Evolutionary conservation across 164 flowering plant genomes (phyloP), one percentile per base, ranked within the genome.

Genomic region (Berberis vulgaris): DNA sequence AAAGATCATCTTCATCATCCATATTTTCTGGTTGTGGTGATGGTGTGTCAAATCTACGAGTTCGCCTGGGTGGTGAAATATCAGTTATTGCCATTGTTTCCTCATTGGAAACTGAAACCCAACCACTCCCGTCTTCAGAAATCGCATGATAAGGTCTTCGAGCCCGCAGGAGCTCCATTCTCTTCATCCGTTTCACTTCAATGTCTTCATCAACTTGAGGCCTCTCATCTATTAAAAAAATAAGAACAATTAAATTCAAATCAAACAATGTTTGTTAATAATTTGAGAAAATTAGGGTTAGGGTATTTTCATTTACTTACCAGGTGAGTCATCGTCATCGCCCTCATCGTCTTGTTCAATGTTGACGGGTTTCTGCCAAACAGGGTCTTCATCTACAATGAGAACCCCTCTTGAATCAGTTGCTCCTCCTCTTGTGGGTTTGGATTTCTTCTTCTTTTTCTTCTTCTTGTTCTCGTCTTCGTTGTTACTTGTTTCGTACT

Each of bases 101-200:
- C 67, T 55, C 54, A 60, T 77, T 79, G 11, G 89, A 78, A 0
- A 94, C 62, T 3, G 96, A 49, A 65, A 88, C 82, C 97, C 98
- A 94, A 12, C 98, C 98, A 72, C 97, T 94, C 55, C 97, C 98
- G 74, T 94, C 97, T 69, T 87, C 96, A 43, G 95, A 85, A 50
- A 88, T 77, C n/a, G 78, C 74, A 73, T 83, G 77, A 66, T 83
- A 83, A 3, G 91, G 81, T 9, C 90, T 83, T 59, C 68, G 73
- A 1, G 80, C 52, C 49, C 81, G 86, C 53, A 88, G 52, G 54
- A 68, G 82, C 67, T 94, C 98, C 68, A 88, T 66, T 73, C 93
- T 82, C 77, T 79, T 87, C 94, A 94, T 82, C 41, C 93, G 73
- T 71, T 80, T 88, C 41, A 91, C 95, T 69, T 94, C 95, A 49